Evolutionary conservation across 176 grass and related monocot genomes (phyloP).

Genomic region (Ensete ventricosum): DNA sequence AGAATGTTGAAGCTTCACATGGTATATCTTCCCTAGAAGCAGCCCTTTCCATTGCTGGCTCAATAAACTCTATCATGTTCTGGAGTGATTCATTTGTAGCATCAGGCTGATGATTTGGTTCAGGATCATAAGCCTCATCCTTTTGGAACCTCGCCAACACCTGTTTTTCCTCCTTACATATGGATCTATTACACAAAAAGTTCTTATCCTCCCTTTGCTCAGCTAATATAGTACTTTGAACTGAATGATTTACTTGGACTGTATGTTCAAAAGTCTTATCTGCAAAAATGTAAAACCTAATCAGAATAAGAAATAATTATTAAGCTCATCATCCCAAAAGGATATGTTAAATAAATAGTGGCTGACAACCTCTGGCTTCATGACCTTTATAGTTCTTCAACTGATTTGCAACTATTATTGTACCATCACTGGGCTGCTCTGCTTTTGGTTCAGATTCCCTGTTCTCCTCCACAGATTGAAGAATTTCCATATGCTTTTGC

Average conservation of each 20-base stretch:
- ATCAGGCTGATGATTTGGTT: conserved; percentile 13
- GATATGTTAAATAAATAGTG: not conserved
- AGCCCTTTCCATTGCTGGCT: conserved; percentile 31
- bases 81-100: conserved; percentile 28
- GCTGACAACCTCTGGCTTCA: conserved; percentile 16
- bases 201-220: conserved; percentile 30
- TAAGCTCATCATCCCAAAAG: not conserved
- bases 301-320: conserved; percentile 4
- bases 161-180: conserved; percentile 25
- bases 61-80: conserved; percentile 28
- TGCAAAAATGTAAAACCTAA: conserved; percentile 31
- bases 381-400: conserved; percentile 27
- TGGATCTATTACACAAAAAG: conserved; percentile 28
- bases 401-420: conserved; percentile 24
- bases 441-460: conserved; percentile 37
- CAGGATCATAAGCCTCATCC: conserved; percentile 25
- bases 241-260: conserved; percentile 19
- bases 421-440: conserved; percentile 20
- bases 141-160: conserved; percentile 13
- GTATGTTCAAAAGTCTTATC: conserved; percentile 30
- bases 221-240: conserved; percentile 2
- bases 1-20: conserved; percentile 32
- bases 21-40: conserved; percentile 15
- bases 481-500: conserved; percentile 38
- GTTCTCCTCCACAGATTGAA: conserved; percentile 32